Evolutionary conservation across 176 grass and related monocot genomes (phyloP), one percentile per base, ranked within the genome.

Genomic region (Musa schizocarpa): DNA sequence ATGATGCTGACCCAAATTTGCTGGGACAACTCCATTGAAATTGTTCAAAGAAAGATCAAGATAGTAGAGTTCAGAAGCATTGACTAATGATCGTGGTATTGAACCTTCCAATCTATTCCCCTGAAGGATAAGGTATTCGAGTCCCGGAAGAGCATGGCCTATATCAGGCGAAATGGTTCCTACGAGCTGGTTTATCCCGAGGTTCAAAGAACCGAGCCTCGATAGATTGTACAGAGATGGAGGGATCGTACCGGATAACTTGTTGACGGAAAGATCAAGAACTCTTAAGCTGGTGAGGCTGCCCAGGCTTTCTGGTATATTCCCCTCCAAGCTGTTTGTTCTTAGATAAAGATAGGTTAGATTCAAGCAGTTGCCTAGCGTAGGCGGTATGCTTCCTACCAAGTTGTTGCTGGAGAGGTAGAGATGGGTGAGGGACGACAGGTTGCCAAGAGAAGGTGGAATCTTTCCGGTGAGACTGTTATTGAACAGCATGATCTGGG

Each of bases 321-420:
- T 34, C 34, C 68, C 68, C 34, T 79, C 76, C 2, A 87, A 72
- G 1, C 80, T 70, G 49, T 91, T 91, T 0, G 10, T 13, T 2
- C 1, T 20, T 29, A 88, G 1, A 1, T 27, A 34, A 77, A 55
- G 9, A 68, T 9, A 2, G 23, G 17, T 4, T 20, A 92, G 19
- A 13, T 17, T 69, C n/a, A 24, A 26, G 43, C 85, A 61, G 14
- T 83, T 87, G 13, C 55, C 82, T 4, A 91, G 9, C 54, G 68
- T 65, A 54, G 58, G 25, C 48, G 89, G 85, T 43, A 88, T 85
- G 11, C 10, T 16, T 53, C 86, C 86, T 17, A 59, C 66, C 10
- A 88, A 19, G 9, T 65, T 6, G 25, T 82, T 92, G 0, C 17
- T 0, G 3, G 9, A 2, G 2, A 83, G 11, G 24, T 3, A 11